These are phyloP conservation scores for Ceriops decandra DNA, from an alignment of 345 rosid genomes.

Conservation along the genomic window DNA sequence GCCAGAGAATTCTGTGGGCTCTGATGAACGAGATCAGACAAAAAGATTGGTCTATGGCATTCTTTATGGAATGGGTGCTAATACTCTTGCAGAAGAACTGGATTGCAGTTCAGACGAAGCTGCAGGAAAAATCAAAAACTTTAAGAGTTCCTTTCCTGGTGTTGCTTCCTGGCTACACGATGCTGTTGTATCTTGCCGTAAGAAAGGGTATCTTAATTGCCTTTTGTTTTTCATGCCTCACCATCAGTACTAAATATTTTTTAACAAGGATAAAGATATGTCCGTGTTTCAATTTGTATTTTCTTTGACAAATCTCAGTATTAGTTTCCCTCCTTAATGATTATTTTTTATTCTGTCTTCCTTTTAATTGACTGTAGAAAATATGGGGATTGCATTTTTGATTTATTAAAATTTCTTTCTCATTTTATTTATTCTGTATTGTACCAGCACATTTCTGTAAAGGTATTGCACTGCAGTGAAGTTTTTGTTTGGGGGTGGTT, in stretches of 20 bases:
- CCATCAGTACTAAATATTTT: background rate
- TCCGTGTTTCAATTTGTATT: background rate
- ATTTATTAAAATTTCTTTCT: background rate
- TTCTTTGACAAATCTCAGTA: background rate
- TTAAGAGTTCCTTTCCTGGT: slow-evolving; percentile 78
- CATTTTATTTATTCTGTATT: background rate
- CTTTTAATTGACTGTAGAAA: background rate
- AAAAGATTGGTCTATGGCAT: slow-evolving; percentile 93
- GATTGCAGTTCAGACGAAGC: slow-evolving; percentile 83
- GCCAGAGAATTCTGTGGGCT: slow-evolving; percentile 53
- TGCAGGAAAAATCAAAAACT: slow-evolving; percentile 70
- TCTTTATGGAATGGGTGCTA: slow-evolving; percentile 99
- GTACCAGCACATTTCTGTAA: too few species aligned
- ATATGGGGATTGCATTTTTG: background rate
- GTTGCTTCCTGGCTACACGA: slow-evolving; percentile 79
- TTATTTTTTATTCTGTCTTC: background rate
- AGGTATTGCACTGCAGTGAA: too few species aligned
- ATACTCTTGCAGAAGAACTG: slow-evolving; percentile 77
- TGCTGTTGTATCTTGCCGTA: slow-evolving; percentile 61
- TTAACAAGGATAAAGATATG: background rate
- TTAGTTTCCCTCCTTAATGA: background rate
- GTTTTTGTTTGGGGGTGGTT: background rate
- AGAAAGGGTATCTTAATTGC: slow-evolving; percentile 53
- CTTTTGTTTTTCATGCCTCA: background rate
- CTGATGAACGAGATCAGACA: slow-evolving; percentile 77